Evolutionary conservation across 495 filamentous ascomycete species (phyloP).

Genomic region (Margaritispora aquatica): DNA sequence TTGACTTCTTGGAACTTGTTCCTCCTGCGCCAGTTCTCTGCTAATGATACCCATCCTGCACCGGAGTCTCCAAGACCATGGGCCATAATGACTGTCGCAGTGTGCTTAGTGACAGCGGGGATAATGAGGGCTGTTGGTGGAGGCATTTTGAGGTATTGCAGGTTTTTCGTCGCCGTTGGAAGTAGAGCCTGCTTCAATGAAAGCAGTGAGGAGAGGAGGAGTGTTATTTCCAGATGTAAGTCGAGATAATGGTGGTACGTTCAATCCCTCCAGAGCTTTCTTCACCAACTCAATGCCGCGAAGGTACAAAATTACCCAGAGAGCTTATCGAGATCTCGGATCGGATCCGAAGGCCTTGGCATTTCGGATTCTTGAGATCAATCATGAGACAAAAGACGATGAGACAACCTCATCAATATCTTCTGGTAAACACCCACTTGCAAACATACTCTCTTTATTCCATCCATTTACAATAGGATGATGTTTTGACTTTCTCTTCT

Average conservation of each 20-base stretch:
- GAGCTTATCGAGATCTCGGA: background rate
- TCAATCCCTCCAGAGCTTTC: too few relatives aligned
- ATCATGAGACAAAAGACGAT: conserved; percentile 1
- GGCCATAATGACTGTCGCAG: conserved; percentile 88
- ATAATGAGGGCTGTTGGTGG: conserved; percentile 56
- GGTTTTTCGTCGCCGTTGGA: too few relatives aligned
- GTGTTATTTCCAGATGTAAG: too few relatives aligned
- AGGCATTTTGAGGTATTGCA: conserved; percentile 7
- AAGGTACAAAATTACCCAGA: background rate
- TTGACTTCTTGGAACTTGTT: conserved; percentile 81
- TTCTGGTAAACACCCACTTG: background rate
- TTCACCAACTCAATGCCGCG: too few relatives aligned
- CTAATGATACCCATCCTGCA: conserved; percentile 68
- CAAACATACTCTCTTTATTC: background rate
- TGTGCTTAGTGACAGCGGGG: conserved; percentile 83
- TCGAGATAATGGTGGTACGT: too few relatives aligned
- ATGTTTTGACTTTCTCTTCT: background rate
- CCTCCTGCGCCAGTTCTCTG: conserved; percentile 83
- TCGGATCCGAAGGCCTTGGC: background rate
- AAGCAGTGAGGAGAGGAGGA: too few relatives aligned
- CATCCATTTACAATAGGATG: background rate
- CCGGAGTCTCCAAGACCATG: conserved; percentile 87
- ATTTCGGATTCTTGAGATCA: background rate
- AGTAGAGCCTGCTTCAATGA: too few relatives aligned
- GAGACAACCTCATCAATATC: too few relatives aligned